Evolutionary conservation across 2,329 filamentous ascomycete genomes (phyloP).

Genomic region (Shiraia bambusicola): DNA sequence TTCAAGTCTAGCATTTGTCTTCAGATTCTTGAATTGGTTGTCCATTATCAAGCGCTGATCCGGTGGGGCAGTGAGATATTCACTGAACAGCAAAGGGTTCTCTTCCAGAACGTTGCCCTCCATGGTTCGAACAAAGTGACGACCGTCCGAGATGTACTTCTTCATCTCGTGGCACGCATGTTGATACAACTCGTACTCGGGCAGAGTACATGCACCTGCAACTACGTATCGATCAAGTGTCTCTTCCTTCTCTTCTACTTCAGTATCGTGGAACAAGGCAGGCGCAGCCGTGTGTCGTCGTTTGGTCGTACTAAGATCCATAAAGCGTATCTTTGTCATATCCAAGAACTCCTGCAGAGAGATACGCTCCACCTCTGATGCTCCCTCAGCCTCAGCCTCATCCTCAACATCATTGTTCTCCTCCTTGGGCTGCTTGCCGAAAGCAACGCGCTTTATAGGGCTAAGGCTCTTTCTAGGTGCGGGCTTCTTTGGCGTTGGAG

Average conservation of each 20-base stretch:
- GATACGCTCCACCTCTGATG: constrained; percentile 61
- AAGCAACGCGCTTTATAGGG: constrained; percentile 38
- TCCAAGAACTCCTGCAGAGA: constrained; percentile 91
- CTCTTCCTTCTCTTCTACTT: constrained; percentile 51
- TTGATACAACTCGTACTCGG: constrained; percentile 91
- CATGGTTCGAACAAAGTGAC: constrained; percentile 85
- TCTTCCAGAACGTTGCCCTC: constrained; percentile 86
- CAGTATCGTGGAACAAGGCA: constrained; percentile 38
- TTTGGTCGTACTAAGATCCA: constrained; percentile 97
- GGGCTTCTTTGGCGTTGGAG: constrained; percentile 40
- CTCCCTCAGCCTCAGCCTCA: constrained; percentile 19
- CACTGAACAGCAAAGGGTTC: constrained; percentile 86
- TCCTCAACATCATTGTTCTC: constrained; percentile 31
- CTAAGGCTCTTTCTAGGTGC: constrained; percentile 33
- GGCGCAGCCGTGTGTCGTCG: constrained; percentile 72
- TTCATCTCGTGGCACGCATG: constrained; percentile 95
- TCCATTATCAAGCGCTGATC: constrained; percentile 88
- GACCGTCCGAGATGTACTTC: constrained; percentile 92
- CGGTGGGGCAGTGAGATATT: constrained; percentile 82
- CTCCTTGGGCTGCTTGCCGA: constrained; percentile 29
- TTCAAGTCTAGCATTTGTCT: constrained; percentile 82
- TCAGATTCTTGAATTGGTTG: constrained; percentile 96
- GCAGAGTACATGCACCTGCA: constrained; percentile 85
- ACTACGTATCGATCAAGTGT: constrained; percentile 76
- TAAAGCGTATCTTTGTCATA: constrained; percentile 95